Evolutionary conservation across 1,284 basidiomycete genomes (phyloP).

Genomic region (Trametes pubescens): DNA sequence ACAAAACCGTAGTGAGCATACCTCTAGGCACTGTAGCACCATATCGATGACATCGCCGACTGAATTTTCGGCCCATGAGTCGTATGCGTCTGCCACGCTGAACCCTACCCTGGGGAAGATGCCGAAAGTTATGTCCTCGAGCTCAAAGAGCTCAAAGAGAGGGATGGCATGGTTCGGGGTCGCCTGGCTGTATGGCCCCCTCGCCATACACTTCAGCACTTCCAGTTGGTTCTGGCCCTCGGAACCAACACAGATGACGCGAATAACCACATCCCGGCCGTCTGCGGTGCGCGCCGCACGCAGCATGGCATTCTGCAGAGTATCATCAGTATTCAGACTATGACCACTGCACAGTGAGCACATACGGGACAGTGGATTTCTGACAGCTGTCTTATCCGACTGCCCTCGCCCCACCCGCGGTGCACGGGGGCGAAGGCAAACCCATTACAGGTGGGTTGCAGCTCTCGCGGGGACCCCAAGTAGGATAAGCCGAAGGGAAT

Average conservation of each 20-base stretch:
- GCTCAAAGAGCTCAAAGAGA: conserved; percentile 37
- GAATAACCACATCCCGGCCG: conserved; percentile 10
- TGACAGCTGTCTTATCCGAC: neutral
- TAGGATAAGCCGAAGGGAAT: neutral
- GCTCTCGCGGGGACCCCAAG: neutral
- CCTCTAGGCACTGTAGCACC: conserved; percentile 42
- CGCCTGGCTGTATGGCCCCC: conserved; percentile 7
- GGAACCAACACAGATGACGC: neutral
- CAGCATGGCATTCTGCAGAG: conserved; percentile 4
- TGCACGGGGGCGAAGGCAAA: neutral
- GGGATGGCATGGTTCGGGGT: conserved; percentile 22
- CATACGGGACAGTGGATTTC: conserved; percentile 1
- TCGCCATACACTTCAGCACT: conserved; percentile 8
- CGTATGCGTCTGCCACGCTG: conserved; percentile 25
- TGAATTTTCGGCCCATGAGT: conserved; percentile 38
- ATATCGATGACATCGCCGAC: conserved; percentile 43
- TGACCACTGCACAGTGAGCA: neutral
- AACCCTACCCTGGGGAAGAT: conserved; percentile 39
- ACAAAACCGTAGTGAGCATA: neutral
- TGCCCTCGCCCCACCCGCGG: neutral
- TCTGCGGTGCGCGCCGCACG: conserved; percentile 3
- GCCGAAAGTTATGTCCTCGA: conserved; percentile 42
- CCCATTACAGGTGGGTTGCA: neutral
- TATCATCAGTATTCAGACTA: neutral
- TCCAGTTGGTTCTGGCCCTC: conserved; percentile 5